Base-by-base conservation (phyloP, 1,284 basidiomycete species). In the Pseudozyma thailandica region DNA sequence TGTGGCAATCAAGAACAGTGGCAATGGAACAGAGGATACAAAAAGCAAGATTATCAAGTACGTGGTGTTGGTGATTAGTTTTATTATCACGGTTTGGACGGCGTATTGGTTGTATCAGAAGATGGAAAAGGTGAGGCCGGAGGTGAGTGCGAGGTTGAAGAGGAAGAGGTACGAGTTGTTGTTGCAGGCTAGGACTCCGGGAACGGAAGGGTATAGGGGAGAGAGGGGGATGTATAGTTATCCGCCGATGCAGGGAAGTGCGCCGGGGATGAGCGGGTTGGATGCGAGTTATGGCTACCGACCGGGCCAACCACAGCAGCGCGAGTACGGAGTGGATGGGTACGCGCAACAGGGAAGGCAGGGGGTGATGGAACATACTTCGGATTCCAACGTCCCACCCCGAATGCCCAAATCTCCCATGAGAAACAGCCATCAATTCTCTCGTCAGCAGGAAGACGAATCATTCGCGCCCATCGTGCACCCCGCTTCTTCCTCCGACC, bases 61-160 rank as follows among this genome's bases (percentile, higher is more conserved):
- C 46, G 74, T 75, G 18, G 80, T 83, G n/a, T 53, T 83, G 31
- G 54, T 71, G 13, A 61, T 75, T 49, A 64, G 72, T 41, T 63
- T 75, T 37, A 39, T 92, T 23, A 87, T 95, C 66, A 95, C 93
- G 0, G 70, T 92, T 44, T 82, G 85, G 37, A 91, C 92, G 0
- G 90, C 91, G 84, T 93, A 91, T 89, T 95, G 91, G 82, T 91
- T 95, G 75, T 88, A 88, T 75, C 85, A 83, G 50, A 83, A 89
- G 83, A 92, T 95, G 89, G 88, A 90, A 78, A 85, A 87, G 72
- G 90, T 88, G 25, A 90, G 92, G 73, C 88, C 90, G 0, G 81
- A 84, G 1, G 88, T 95, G 8, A 73, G 72, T 30, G 33, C 31
- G 2, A 47, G 41, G 38, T 89, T 94, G 78, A 88, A 91, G 55